Evolutionary conservation across 2,329 filamentous ascomycete species (phyloP), one percentile per base, ranked within the genome.

Genomic region (Hymenoscyphus salicellus): DNA sequence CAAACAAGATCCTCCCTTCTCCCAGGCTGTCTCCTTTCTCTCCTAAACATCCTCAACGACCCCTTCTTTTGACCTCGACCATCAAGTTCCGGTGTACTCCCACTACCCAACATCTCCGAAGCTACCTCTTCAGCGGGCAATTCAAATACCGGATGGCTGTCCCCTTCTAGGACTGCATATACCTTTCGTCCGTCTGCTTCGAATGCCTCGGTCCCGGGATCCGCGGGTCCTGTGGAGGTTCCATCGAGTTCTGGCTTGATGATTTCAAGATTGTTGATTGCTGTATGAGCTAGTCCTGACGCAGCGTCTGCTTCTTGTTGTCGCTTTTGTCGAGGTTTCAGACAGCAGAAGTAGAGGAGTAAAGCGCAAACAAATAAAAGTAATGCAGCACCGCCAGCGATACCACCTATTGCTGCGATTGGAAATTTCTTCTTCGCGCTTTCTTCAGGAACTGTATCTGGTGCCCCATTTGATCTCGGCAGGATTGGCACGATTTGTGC

Each of bases 401-500:
- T 61, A 2, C 68, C 68, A 10, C 60, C 65, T 36, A 68, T 62
- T 17, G 65, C 68, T 16, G 63, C 63, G 6, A 43, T 55, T 2
- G 52, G 6, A 26, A 69, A 41, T 8, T 7, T 46, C 17, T 55
- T 38, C 17, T 10, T 33, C n/a, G 26, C n/a, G 17, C 33, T 38
- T 56, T 17, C 28, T 10, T 10, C 0, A 14, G 33, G 33, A 36
- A 43, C 32, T 41, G 60, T 83, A 75, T n/a, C n/a, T n/a, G n/a
- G n/a, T n/a, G n/a, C n/a, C n/a, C 11, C 8, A 17, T 64, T 41
- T 33, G 32, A 32, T 23, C 20, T 55, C 16, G 58, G 43, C 10
- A 38, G 28, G 32, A 68, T 64, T 23, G 67, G 30, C 6, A 66
- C 32, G 41, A 65, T 60, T 23, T 49, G 65, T 32, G 74, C 66